These are phyloP conservation scores for Populus hybrid DNA, from an alignment of 441 rosid genomes.

Conservation along the genomic window DNA sequence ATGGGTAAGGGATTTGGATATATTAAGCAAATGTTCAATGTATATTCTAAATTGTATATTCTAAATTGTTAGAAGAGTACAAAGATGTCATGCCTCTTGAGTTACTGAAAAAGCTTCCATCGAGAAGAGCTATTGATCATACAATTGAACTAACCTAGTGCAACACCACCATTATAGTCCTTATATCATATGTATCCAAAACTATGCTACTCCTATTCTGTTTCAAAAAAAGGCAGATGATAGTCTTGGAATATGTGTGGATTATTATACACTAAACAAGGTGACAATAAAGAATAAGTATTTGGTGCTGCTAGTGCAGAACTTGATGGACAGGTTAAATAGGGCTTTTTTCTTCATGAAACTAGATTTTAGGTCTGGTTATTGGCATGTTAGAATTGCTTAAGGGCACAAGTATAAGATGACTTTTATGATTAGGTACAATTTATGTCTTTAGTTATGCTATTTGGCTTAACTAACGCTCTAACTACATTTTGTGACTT, in stretches of 20 bases:
- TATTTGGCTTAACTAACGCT: too few relatives aligned
- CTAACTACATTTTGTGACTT: too few relatives aligned
- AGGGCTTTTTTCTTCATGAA: background rate
- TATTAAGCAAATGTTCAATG: background rate
- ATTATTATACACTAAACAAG: constrained; percentile 2
- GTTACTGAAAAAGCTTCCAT: background rate
- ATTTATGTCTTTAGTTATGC: too few relatives aligned
- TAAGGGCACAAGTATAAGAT: too few relatives aligned
- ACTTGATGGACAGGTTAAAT: background rate
- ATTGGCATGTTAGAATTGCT: too few relatives aligned
- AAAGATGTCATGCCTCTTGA: background rate
- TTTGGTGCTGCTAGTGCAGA: background rate
- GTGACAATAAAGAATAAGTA: constrained; percentile 6
- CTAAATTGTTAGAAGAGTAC: background rate
- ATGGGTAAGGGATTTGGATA: background rate
- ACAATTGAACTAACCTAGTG: too few relatives aligned
- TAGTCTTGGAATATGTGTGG: background rate
- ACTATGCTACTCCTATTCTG: background rate
- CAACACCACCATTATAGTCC: too few relatives aligned
- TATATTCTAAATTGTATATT: background rate
- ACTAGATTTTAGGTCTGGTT: too few relatives aligned
- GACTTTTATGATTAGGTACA: too few relatives aligned
- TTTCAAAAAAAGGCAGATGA: background rate
- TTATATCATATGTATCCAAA: background rate
- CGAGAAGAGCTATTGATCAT: background rate